Base-by-base conservation (phyloP, 345 rosid species). In the Erucastrum elatum region DNA sequence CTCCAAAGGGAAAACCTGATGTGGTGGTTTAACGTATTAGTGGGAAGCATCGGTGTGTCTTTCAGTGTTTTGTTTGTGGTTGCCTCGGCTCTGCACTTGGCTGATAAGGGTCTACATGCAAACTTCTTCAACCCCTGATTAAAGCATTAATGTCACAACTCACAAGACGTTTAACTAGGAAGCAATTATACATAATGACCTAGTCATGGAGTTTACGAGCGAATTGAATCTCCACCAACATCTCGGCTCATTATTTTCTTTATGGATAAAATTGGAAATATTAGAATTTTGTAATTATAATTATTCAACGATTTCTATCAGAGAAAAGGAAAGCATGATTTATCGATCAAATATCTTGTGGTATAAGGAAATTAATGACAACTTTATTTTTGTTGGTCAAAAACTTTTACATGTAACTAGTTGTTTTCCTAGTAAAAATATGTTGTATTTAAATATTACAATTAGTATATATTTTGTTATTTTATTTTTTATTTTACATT, bases 101-200 rank as follows among this genome's bases (percentile, higher is more conserved):
- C 80, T 72, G 81, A 86, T 6, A 86, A 82, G 11, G 91, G 96
- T 6, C 58, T 88, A 53, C 75, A 84, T 21, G 60, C 86, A 1
- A 91, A 76, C 73, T 91, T 91, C 88, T 91, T 88, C 44, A 83
- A 86, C 3, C 96, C 96, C 15, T 80, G 21, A 21, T 21, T 21
- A 75, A 68, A 61, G 6, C 8, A 49, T 79, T 67, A 71, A 71
- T 56, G 30, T 46, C 53, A 55, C 30, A 62, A 29, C 21, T 46
- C 53, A 55, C 30, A 62, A 29, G 26, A 39, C 4, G 66, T 58
- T 7, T 26, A 53, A 17, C 33, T 55, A 33, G 74, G 64, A 16
- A 33, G 64, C 21, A 53, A 44, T 4, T 3, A 25, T 13, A 68
- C 25, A 2, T 31, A 70, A 33, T 71, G 35, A 11, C 33, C 66